phyloP scores from a whole-genome alignment of 2,329 filamentous ascomycete genomes.

The Trematosphaeria pertusa region DNA sequence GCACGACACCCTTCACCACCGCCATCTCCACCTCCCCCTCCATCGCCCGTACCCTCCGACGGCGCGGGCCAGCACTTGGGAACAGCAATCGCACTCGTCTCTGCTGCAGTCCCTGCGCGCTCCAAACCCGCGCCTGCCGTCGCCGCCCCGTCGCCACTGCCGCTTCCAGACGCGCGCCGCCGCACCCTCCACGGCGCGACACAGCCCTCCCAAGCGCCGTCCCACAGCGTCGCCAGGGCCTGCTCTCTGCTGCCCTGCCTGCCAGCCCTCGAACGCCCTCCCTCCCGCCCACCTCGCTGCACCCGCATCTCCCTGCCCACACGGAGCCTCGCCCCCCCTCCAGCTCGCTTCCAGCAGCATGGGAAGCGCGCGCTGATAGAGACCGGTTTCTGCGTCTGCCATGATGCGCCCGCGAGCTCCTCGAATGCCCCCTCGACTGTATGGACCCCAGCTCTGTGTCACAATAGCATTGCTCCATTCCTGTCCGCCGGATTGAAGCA shows the following conservation, averaged over 20 bases:
- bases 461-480: slow-evolving; percentile 49
- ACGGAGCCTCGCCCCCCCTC: slow-evolving; percentile 7
- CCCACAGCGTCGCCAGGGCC: slow-evolving; percentile 28
- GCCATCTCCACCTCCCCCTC: not conserved
- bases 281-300: not conserved
- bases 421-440: slow-evolving; percentile 36
- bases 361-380: slow-evolving; percentile 43
- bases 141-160: slow-evolving; percentile 17
- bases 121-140: slow-evolving; percentile 13
- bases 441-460: slow-evolving; percentile 40
- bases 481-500: slow-evolving; percentile 47
- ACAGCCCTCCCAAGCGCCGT: slow-evolving; percentile 26
- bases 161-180: slow-evolving; percentile 17
- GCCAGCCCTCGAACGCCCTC: slow-evolving; percentile 7
- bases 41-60: not conserved
- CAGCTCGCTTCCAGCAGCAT: slow-evolving; percentile 36
- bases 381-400: slow-evolving; percentile 23
- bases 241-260: too few species aligned
- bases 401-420: slow-evolving; percentile 41
- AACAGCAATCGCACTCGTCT: too few species aligned
- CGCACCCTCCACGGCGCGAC: slow-evolving; percentile 13
- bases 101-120: too few species aligned
- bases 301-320: not conserved
- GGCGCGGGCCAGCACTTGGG: not conserved
- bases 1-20: not conserved